These are phyloP conservation scores for Aspergillus aculeatus DNA, from an alignment of 2,329 filamentous ascomycete species.

Conservation along the genomic window DNA sequence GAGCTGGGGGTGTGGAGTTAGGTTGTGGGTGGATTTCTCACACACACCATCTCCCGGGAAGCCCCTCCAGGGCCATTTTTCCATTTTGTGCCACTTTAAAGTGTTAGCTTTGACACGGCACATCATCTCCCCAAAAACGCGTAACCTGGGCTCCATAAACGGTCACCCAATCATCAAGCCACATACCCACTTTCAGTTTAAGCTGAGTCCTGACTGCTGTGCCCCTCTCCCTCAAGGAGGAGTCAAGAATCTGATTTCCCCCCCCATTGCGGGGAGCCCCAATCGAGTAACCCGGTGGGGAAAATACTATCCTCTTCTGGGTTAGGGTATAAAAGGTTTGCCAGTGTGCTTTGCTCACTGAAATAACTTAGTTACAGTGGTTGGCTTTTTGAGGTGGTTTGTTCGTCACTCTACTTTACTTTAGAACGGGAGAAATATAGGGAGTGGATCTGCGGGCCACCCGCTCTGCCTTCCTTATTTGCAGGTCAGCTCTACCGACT, in stretches of 20 bases:
- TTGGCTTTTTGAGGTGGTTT: constrained; percentile 6
- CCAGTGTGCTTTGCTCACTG: not conserved
- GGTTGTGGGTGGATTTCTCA: not conserved
- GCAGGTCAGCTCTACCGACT: not conserved
- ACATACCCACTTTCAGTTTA: constrained; percentile 4
- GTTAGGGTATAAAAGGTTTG: not conserved
- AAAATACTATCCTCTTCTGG: not conserved
- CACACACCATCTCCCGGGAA: not conserved
- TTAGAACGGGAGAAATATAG: not conserved
- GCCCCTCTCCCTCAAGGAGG: constrained; percentile 7
- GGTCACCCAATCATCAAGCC: constrained; percentile 13
- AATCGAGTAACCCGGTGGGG: constrained; percentile 19
- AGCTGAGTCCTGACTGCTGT: not conserved
- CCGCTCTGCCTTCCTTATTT: not conserved
- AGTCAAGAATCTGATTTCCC: constrained; percentile 1
- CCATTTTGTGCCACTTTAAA: not conserved
- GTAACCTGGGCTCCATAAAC: constrained; percentile 16
- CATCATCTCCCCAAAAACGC: constrained; percentile 25
- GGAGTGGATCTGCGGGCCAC: not conserved
- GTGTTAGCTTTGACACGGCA: constrained; percentile 19
- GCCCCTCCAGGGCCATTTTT: not conserved
- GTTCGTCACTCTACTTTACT: not conserved
- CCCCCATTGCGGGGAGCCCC: constrained; percentile 16
- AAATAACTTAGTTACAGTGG: not conserved
- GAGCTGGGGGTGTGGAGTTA: not conserved